Evolutionary conservation across 306 rosid genomes (phyloP).

Genomic region (barrel medic (Medicago truncatula)): DNA sequence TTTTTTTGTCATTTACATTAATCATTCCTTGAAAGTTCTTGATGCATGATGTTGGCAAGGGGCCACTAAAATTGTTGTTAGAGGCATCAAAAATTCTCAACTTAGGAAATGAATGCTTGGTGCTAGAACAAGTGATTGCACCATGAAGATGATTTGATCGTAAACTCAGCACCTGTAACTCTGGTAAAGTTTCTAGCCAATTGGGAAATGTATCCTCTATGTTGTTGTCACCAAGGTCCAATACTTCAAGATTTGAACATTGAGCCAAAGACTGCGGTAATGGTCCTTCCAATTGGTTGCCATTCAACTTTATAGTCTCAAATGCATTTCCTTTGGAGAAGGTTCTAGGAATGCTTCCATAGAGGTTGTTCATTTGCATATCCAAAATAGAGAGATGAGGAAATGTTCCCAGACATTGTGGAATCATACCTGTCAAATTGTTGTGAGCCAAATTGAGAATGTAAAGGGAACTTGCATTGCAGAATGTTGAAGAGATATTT

Average conservation of each 20-base stretch:
- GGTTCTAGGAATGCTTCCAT: slow-evolving; percentile 24
- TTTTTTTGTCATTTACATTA: not conserved
- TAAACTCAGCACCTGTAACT: slow-evolving; percentile 5
- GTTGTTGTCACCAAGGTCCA: slow-evolving; percentile 52
- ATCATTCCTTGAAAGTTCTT: slow-evolving; percentile 45
- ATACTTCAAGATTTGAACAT: slow-evolving; percentile 17
- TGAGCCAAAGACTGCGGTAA: slow-evolving; percentile 29
- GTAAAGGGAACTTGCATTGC: too few relatives aligned
- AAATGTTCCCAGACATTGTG: slow-evolving; percentile 30
- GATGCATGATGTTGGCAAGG: slow-evolving; percentile 44
- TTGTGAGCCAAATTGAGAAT: slow-evolving; percentile 9
- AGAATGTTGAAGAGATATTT: too few relatives aligned
- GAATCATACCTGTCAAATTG: slow-evolving; percentile 27
- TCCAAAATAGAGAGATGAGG: slow-evolving; percentile 28
- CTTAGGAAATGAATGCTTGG: too few relatives aligned
- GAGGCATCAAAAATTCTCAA: slow-evolving; percentile 46
- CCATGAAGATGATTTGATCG: too few relatives aligned
- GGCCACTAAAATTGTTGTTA: slow-evolving; percentile 42
- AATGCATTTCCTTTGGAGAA: not conserved
- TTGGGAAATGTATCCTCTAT: slow-evolving; percentile 43
- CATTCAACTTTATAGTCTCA: slow-evolving; percentile 39
- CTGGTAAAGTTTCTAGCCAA: slow-evolving; percentile 44
- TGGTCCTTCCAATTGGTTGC: slow-evolving; percentile 46
- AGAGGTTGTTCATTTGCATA: slow-evolving; percentile 37
- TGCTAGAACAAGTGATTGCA: too few relatives aligned